Evolutionary conservation across 768 basidiomycete species (phyloP).

Genomic region (Termitomyces sp.): DNA sequence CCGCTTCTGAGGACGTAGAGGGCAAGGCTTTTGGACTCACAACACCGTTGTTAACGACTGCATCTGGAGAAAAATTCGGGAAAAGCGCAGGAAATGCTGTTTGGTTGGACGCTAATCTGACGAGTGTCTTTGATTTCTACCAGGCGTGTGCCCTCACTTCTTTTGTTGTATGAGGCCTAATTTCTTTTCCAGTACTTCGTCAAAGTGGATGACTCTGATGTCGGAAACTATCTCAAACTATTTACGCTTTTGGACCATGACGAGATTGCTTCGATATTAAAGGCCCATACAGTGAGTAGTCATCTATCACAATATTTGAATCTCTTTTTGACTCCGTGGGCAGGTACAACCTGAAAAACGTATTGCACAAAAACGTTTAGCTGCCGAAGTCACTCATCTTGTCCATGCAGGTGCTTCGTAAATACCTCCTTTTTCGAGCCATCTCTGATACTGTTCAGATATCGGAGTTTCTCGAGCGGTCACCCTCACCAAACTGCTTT

Average conservation of each 20-base stretch:
- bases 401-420: conserved; percentile 33
- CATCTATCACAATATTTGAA: background rate
- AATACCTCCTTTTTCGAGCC: background rate
- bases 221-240: conserved; percentile 71
- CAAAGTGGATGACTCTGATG: conserved; percentile 73
- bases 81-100: conserved; percentile 96
- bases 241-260: conserved; percentile 71
- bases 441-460: conserved; percentile 20
- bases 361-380: conserved; percentile 42
- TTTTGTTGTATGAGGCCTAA: background rate
- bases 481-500: conserved; percentile 38
- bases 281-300: conserved; percentile 48
- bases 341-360: conserved; percentile 39
- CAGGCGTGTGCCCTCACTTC: conserved; percentile 48
- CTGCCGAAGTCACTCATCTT: conserved; percentile 49
- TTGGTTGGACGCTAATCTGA: conserved; percentile 77
- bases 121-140: conserved; percentile 90
- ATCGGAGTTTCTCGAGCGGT: conserved; percentile 33
- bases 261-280: conserved; percentile 51
- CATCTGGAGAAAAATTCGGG: conserved; percentile 91
- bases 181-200: conserved; percentile 72
- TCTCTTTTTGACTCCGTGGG: background rate
- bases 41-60: conserved; percentile 88
- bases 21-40: conserved; percentile 73
- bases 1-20: conserved; percentile 16